A percentile compares a stretch with the other conserved stretches of the same genome.
phyloP scores from a whole-genome alignment of 495 filamentous ascomycete species.

The Apiosordaria backusii region DNA sequence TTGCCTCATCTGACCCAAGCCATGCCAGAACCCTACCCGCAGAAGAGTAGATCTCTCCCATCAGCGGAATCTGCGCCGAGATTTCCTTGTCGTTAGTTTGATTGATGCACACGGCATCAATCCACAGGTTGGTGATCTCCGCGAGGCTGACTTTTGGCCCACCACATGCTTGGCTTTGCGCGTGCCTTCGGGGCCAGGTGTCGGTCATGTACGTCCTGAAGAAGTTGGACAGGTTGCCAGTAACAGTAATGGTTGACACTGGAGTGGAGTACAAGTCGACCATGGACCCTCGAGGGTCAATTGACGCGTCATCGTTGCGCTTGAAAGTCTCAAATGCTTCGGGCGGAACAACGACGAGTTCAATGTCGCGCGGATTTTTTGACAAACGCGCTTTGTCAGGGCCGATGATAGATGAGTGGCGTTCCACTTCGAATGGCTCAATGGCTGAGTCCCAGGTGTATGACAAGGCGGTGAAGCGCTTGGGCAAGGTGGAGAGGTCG shows the following conservation, averaged over 20 bases:
- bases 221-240: slow-evolving; percentile 14
- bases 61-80: slow-evolving; percentile 23
- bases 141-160: neutral
- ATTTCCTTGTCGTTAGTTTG: slow-evolving; percentile 26
- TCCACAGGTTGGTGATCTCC: slow-evolving; percentile 19
- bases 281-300: neutral
- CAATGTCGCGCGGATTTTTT: slow-evolving; percentile 1
- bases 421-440: slow-evolving; percentile 6
- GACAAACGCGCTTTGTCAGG: neutral
- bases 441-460: slow-evolving; percentile 18
- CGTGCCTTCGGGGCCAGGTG: neutral
- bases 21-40: slow-evolving; percentile 17
- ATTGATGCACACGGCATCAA: slow-evolving; percentile 29
- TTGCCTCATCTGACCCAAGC: slow-evolving; percentile 12
- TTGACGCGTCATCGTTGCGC: slow-evolving; percentile 7
- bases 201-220: slow-evolving; percentile 11
- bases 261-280: slow-evolving; percentile 14
- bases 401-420: neutral
- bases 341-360: slow-evolving; percentile 7
- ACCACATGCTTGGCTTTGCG: neutral
- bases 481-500: slow-evolving; percentile 3
- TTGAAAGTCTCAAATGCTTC: slow-evolving; percentile 9
- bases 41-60: slow-evolving; percentile 29
- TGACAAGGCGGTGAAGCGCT: slow-evolving; percentile 16
- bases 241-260: neutral